phyloP scores from a whole-genome alignment of 2,329 filamentous ascomycete genomes.

The Apiospora marii region DNA sequence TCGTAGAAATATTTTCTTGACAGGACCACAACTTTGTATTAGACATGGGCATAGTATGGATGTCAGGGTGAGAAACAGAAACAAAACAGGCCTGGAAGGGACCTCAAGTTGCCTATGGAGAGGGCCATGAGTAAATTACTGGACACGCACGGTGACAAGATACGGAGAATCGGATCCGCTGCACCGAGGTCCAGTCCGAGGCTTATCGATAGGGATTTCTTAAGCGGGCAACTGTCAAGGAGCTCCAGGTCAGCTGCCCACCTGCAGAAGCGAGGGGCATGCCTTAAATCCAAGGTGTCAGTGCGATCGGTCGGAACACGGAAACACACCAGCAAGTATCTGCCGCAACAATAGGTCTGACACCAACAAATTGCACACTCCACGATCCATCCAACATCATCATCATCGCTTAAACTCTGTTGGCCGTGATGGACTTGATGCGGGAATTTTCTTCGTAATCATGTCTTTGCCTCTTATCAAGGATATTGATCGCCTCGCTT shows the following conservation, averaged over 20 bases:
- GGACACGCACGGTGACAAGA: neutral
- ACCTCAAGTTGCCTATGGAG: neutral
- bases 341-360: constrained; percentile 3
- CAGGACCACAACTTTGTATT: neutral
- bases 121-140: neutral
- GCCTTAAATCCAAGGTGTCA: constrained; percentile 4
- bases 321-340: constrained; percentile 16
- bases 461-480: neutral
- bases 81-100: neutral
- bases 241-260: neutral
- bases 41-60: neutral
- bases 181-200: neutral
- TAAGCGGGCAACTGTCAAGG: neutral
- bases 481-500: neutral
- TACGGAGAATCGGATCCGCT: neutral
- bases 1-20: neutral
- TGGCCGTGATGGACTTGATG: neutral
- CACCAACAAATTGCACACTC: constrained; percentile 7
- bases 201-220: neutral
- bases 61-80: neutral
- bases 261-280: neutral
- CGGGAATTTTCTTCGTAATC: neutral
- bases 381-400: constrained; percentile 6
- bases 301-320: constrained; percentile 12
- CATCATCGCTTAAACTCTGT: neutral